A percentile compares a stretch with the other conserved stretches of the same genome.
These are phyloP conservation scores for Calonectria pseudoturangicola DNA, from an alignment of 2,329 filamentous ascomycete species.

Conservation along the genomic window DNA sequence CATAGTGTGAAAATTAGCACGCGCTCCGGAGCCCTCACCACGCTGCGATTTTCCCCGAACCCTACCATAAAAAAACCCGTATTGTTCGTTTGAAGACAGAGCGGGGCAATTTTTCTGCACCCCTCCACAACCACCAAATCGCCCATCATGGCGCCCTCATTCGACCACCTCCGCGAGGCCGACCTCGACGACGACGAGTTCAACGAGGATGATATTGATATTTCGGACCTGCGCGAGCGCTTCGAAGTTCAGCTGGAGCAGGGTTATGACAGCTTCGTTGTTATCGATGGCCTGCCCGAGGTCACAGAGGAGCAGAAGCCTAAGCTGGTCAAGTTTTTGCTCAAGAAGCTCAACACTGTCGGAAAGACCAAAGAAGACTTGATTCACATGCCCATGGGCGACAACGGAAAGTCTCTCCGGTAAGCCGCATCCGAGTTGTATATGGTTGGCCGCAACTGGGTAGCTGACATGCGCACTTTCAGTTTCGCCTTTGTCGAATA, in stretches of 20 bases:
- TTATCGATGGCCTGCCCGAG: conserved; percentile 93
- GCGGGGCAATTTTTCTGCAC: conserved; percentile 62
- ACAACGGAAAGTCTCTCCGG: conserved; percentile 90
- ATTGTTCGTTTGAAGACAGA: conserved; percentile 52
- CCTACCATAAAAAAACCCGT: conserved; percentile 44
- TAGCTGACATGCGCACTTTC: conserved; percentile 33
- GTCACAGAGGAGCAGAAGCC: conserved; percentile 93
- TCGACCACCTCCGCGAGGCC: conserved; percentile 93
- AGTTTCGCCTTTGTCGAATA: conserved; percentile 99
- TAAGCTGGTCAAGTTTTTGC: conserved; percentile 96
- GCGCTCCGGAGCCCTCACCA: conserved; percentile 46
- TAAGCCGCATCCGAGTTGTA: conserved; percentile 64
- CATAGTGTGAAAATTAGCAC: conserved; percentile 47
- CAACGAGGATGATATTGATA: conserved; percentile 95
- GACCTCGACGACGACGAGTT: conserved; percentile 90
- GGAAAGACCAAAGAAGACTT: conserved; percentile 90
- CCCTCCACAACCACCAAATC: conserved; percentile 57
- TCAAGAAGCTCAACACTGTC: conserved; percentile 92
- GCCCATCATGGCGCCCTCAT: conserved; percentile 89
- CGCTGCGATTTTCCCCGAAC: conserved; percentile 37
- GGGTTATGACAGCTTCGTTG: conserved; percentile 96
- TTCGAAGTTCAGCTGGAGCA: conserved; percentile 97
- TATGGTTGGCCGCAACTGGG: neutral
- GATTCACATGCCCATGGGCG: conserved; percentile 94
- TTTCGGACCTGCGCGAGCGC: conserved; percentile 94